Percentiles rank a stretch among this genome's conserved stretches.
Evolutionary conservation across 768 basidiomycete genomes (phyloP).

Genomic region (Lentinus tigrinus): DNA sequence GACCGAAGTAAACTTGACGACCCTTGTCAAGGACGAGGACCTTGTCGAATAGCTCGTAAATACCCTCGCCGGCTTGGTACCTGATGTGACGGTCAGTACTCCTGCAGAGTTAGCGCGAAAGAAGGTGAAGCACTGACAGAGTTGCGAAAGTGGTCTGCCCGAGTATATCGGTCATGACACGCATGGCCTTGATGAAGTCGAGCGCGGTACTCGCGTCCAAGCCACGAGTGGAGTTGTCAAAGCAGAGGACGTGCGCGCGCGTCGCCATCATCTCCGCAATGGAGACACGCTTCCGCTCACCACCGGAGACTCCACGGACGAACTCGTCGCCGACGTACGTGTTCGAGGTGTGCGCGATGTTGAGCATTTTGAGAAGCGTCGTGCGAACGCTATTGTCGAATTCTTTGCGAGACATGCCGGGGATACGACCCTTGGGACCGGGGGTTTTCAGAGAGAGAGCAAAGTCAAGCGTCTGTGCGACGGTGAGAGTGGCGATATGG

Average conservation of each 20-base stretch:
- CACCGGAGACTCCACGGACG: constrained; percentile 78
- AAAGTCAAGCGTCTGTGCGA: constrained; percentile 73
- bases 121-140: constrained; percentile 42
- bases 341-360: constrained; percentile 73
- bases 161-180: constrained; percentile 82
- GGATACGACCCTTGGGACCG: constrained; percentile 70
- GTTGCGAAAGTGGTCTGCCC: constrained; percentile 80
- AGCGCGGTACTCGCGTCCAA: constrained; percentile 86
- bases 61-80: constrained; percentile 71
- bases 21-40: constrained; percentile 82
- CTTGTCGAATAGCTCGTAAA: constrained; percentile 82
- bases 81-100: constrained; percentile 15
- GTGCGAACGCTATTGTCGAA: constrained; percentile 58
- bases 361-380: constrained; percentile 73
- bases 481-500: constrained; percentile 81
- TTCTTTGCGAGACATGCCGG: constrained; percentile 58
- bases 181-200: constrained; percentile 77
- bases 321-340: constrained; percentile 88
- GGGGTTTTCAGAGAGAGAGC: constrained; percentile 74
- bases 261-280: constrained; percentile 89
- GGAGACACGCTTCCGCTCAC: constrained; percentile 77
- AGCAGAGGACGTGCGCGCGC: constrained; percentile 75
- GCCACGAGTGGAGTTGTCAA: constrained; percentile 83
- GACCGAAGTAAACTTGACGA: constrained; percentile 80
- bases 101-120: background rate